Evolutionary conservation across 1,284 basidiomycete species (phyloP), one percentile per base, ranked within the genome.

Genomic region (Marasmius oreades): DNA sequence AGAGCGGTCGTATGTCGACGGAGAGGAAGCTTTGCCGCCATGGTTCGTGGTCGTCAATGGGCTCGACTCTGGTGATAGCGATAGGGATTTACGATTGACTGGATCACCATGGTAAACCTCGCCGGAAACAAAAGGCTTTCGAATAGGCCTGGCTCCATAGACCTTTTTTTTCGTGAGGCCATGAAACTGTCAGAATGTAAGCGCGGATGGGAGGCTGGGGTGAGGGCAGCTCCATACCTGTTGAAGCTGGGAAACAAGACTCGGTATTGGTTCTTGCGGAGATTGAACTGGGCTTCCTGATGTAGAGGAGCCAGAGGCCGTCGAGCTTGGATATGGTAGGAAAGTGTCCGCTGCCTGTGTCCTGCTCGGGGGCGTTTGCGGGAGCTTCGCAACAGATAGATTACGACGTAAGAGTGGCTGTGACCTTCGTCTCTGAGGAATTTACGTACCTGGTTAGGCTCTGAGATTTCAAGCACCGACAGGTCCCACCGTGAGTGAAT

Each of bases 91-190:
- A 34, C 58, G 58, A 51, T 45, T 45, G 12, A 24, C 24, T 5
- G 53, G 24, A 16, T 52, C 45, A n/a, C 55, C 55, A 33, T 55
- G 51, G 36, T 56, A 59, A 5, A 59, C 39, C 42, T 59, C 58
- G n/a, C 51, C 46, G n/a, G 58, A 59, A 12, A 84, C 73, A 65
- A 84, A 84, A 0, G 83, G 80, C 34, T 71, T 66, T 26, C 77
- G 73, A 16, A 70, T 60, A 12, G 79, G 72, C 61, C 80, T 77
- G 26, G 74, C 53, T n/a, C 81, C 78, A 57, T 84, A 84, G 10
- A 82, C 73, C 58, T 84, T 84, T 69, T 84, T 85, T 67, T 84
- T 82, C 7, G 80, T 83, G 45, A 85, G 62, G 7, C 83, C 84
- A 53, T 85, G 84, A 14, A 80, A 72, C 62, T 81, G 77, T 63